These are phyloP conservation scores for Rauvolfia tetraphylla DNA, from an alignment of 257 asterid genomes.

Conservation along the genomic window DNA sequence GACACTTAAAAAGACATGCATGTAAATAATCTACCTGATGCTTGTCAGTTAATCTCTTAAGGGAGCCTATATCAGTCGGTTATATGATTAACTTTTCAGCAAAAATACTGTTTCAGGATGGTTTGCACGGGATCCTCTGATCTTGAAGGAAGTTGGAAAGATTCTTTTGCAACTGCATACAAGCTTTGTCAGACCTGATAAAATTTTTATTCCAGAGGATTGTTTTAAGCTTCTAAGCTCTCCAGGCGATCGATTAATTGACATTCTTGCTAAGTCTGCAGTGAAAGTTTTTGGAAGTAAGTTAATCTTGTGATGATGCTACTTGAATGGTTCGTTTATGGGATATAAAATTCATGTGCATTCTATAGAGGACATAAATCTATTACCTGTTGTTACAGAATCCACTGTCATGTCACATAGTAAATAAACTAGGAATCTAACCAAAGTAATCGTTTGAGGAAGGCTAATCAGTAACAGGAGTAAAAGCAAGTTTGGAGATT, in stretches of 20 bases:
- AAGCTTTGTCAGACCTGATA: conserved; percentile 24
- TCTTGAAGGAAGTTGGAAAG: conserved; percentile 69
- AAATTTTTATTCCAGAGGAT: conserved; percentile 68
- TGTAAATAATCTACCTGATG: not conserved
- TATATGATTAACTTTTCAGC: not conserved
- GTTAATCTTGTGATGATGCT: conserved; percentile 12
- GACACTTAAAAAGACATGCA: not conserved
- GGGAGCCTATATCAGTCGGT: not conserved
- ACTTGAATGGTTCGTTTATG: not conserved
- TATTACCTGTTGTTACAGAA: not conserved
- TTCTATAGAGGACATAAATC: no score
- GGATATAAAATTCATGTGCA: not conserved
- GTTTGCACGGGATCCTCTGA: conserved; percentile 75
- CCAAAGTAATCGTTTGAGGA: not conserved
- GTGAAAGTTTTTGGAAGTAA: conserved; percentile 58
- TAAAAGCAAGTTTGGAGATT: not conserved
- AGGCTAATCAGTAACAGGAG: not conserved
- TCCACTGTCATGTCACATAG: not conserved
- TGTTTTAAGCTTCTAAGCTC: conserved; percentile 66
- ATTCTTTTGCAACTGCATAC: conserved; percentile 44
- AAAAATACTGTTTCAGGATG: conserved; percentile 54
- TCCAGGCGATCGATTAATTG: conserved; percentile 32
- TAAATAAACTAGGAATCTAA: not conserved
- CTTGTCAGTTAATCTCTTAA: not conserved
- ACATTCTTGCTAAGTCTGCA: conserved; percentile 36